A percentile compares a stretch with the other conserved stretches of the same genome.
These are phyloP conservation scores for Syzygium malaccense DNA, from an alignment of 441 rosid genomes.

Conservation along the genomic window DNA sequence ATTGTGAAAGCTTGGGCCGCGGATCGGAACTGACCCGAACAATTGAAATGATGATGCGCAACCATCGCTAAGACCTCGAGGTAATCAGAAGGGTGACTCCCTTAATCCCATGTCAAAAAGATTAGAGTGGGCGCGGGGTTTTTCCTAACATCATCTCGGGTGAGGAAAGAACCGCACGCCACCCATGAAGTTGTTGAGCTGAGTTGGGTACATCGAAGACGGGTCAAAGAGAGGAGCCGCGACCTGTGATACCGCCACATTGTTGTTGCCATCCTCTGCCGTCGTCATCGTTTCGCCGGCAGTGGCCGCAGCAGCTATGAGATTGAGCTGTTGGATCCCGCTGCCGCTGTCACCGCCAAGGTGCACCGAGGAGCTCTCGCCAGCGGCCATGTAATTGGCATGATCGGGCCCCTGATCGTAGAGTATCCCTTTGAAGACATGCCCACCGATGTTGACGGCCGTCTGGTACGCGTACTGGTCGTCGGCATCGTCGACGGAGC, in stretches of 20 bases:
- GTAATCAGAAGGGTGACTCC: background rate
- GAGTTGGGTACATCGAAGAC: background rate
- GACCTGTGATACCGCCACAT: background rate
- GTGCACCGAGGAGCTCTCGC: conserved; percentile 6
- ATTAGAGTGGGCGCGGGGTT: background rate
- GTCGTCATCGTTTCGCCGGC: background rate
- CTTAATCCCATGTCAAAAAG: background rate
- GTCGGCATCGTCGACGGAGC: background rate
- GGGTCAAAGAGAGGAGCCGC: conserved; percentile 2
- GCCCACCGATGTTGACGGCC: conserved; percentile 10
- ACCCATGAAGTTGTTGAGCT: background rate
- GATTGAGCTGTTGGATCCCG: conserved; percentile 3
- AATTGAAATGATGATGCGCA: background rate
- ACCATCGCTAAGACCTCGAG: background rate
- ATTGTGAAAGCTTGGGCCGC: background rate
- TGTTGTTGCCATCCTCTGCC: background rate
- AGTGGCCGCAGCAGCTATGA: background rate
- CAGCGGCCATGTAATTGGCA: background rate
- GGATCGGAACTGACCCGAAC: background rate
- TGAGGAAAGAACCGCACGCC: conserved; percentile 3
- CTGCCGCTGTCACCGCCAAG: background rate
- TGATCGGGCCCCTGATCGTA: conserved; percentile 11
- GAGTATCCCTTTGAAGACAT: conserved; percentile 11
- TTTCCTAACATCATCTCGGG: background rate
- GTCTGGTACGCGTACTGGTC: conserved; percentile 7